Evolutionary conservation across 176 grass and related monocot species (phyloP).

Genomic region (Oryza longistaminata): DNA sequence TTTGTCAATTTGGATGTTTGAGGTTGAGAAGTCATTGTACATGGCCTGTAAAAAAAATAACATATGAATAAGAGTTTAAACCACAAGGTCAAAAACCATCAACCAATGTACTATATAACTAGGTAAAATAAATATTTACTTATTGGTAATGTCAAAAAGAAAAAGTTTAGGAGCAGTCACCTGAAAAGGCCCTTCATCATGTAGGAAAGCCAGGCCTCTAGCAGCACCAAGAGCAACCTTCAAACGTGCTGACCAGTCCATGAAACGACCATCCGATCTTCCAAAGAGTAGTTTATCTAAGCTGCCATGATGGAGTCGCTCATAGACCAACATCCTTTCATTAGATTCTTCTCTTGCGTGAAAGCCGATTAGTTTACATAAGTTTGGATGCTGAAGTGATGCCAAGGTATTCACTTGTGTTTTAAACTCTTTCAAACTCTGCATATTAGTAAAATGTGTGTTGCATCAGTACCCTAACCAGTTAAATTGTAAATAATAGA

Average conservation of each 20-base stretch:
- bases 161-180: constrained; percentile 32
- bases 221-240: constrained; percentile 88
- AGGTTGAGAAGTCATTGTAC: constrained; percentile 88
- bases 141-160: neutral
- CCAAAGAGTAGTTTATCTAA: constrained; percentile 79
- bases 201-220: constrained; percentile 86
- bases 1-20: constrained; percentile 93
- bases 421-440: constrained; percentile 90
- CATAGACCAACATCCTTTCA: constrained; percentile 86
- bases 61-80: constrained; percentile 6
- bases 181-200: constrained; percentile 99
- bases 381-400: constrained; percentile 73
- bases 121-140: neutral
- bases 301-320: constrained; percentile 84
- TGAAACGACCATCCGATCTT: constrained; percentile 72
- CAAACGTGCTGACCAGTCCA: constrained; percentile 90
- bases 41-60: constrained; percentile 65
- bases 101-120: neutral
- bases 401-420: constrained; percentile 70
- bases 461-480: neutral
- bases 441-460: constrained; percentile 33
- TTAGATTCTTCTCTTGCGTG: constrained; percentile 73
- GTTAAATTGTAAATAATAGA: constrained; percentile 23
- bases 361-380: constrained; percentile 87
- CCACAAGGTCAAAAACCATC: neutral